These are phyloP conservation scores for Aspergillus spinulosporus DNA, from an alignment of 2,329 filamentous ascomycete species.

Conservation along the genomic window DNA sequence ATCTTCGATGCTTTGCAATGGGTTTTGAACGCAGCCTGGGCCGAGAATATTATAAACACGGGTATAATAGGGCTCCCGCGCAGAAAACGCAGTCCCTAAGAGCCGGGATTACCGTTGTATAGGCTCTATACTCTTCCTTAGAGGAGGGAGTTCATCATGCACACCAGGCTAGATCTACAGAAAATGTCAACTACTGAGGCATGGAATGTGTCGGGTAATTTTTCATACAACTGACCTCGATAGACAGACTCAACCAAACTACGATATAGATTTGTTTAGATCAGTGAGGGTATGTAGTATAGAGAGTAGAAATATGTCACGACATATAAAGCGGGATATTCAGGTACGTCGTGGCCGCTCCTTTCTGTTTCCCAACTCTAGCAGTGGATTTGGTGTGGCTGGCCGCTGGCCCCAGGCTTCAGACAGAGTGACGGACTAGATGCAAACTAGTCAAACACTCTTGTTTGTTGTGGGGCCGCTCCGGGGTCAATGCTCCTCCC, in stretches of 20 bases:
- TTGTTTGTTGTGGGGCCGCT: background rate
- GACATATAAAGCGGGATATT: no score
- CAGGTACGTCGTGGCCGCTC: background rate
- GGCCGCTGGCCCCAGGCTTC: background rate
- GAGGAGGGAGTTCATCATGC: no score
- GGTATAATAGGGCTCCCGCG: no score
- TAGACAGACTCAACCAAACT: background rate
- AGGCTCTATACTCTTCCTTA: no score
- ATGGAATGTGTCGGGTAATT: background rate
- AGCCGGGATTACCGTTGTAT: no score
- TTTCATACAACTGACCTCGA: background rate
- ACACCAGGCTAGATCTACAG: background rate
- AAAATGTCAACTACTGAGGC: background rate
- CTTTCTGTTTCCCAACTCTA: background rate
- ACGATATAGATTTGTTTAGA: background rate
- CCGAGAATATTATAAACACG: background rate
- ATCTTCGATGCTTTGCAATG: conserved; percentile 21
- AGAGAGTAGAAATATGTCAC: background rate
- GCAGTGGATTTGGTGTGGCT: background rate
- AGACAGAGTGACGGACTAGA: background rate
- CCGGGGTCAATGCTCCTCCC: background rate
- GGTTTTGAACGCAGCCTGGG: background rate
- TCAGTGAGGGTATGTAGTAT: background rate
- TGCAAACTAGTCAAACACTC: conserved; percentile 14
- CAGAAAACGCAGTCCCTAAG: no score